Evolutionary conservation across 805 yeast genomes (phyloP), one percentile per base, ranked within the genome.

Genomic region (Torulaspora maleeae): DNA sequence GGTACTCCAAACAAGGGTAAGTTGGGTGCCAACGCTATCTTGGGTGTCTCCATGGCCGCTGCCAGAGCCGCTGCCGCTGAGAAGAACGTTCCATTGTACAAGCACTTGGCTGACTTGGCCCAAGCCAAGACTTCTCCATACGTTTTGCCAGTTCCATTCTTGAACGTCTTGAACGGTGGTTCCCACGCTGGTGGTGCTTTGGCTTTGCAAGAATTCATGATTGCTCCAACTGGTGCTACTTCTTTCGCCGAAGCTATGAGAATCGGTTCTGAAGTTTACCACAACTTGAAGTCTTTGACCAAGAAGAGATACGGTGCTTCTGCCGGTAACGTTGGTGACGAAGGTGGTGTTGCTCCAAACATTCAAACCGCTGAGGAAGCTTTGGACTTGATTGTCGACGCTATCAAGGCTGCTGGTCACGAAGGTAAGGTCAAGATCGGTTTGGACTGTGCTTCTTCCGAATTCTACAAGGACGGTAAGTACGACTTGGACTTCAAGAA

Each of bases 261-360:
- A 80, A 86, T 87, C 58, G 98, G 98, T 72, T 72, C 96, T 53
- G 99, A 91, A 80, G 96, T 90, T 62, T 91, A 91, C 93, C 98
- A 91, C 83, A 78, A 79, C 76, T 82, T 91, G 74, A 93, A 93
- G 80, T 74, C 90, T 57, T 76, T 86, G 66, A 84, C 98, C 73
- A 86, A 87, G 82, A 83, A 87, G 83, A 79, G 76, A 72, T 93
- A 91, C 84, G 99, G 99, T 70, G 84, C 87, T 69, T 83, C 95
- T 54, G 99, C 99, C 66, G 98, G 96, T 77, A 91, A 91, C 78
- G 99, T 91, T 70, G 99, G 99, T 82, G 99, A 91, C 75, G 99
- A 91, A 81, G 99, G 99, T 85, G 99, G 99, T 83, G 96, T 91
- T 78, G 99, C 99, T 66, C 99, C 99, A 74, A 87, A 89, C 74